Base-by-base conservation (phyloP, 2,329 filamentous ascomycete species). In the Lasiodiplodia citricola region DNA sequence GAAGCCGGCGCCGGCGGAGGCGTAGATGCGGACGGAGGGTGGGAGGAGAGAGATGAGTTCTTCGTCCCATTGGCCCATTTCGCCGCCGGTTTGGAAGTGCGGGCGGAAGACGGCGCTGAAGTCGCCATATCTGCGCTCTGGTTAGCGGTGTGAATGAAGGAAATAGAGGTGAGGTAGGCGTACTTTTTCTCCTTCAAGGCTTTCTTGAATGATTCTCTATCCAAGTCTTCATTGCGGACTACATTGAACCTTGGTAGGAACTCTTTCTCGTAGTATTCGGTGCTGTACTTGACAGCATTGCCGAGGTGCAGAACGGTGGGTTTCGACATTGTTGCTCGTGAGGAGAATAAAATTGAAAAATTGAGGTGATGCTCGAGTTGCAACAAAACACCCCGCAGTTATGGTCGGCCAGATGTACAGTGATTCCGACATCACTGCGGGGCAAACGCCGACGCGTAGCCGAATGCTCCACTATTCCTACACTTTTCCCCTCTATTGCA, bases 261-360 rank as follows among this genome's bases (percentile, higher is more conserved):
- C 11, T 79, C 75, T 4, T 79, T 72, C 1, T 77, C 69, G 72
- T 83, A 81, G 41, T 82, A 76, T 1, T 82, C 78, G 51, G 80
- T 78, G 69, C 85, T 84, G 74, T 84, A 84, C 69, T 83, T 82
- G 70, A 85, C 84, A 21, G 80, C 77, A 38, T 83, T 82, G 35
- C 83, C 84, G 13, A 85, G 72, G 68, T 82, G 81, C 21, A 84
- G 80, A 51, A 84, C 76, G 11, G 74, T 77, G 21, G 77, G 79
- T 66, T 81, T 76, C 3, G 41, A 18, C 68, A 71, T 71, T 47
- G 31, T 67, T 2, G 6, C 18, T 38, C n/a, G 13, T 6, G 8
- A 25, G 5, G 10, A 52, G 25, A 4, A 8, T 4, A 21, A n/a
- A 11, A 47, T 10, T 28, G n/a, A 3, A 21, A 28, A 11, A 47